These are phyloP conservation scores for Termitomyces sp. DNA, from an alignment of 768 basidiomycete species.

Conservation along the genomic window DNA sequence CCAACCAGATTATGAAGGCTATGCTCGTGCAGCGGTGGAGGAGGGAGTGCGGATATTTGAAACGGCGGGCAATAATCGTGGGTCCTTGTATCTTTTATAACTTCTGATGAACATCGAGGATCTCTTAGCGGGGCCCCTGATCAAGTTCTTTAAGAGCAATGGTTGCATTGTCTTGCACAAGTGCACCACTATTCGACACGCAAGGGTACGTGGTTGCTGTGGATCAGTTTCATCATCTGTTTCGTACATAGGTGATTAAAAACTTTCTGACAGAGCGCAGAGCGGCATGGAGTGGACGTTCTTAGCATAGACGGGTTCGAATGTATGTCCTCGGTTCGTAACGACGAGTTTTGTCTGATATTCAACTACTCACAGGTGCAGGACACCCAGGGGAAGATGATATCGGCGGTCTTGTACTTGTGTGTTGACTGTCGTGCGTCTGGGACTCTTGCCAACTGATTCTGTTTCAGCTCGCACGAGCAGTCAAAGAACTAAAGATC, in stretches of 20 bases:
- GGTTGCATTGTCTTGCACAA: slow-evolving; percentile 85
- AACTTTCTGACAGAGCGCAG: slow-evolving; percentile 37
- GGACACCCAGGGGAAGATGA: slow-evolving; percentile 96
- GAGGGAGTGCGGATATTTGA: slow-evolving; percentile 89
- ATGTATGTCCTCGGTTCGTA: slow-evolving; percentile 38
- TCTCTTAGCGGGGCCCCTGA: slow-evolving; percentile 61
- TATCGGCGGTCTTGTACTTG: slow-evolving; percentile 82
- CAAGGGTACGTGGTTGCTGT: slow-evolving; percentile 45
- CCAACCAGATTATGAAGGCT: slow-evolving; percentile 87
- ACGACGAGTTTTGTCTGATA: neutral
- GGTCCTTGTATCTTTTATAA: slow-evolving; percentile 20
- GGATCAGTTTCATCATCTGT: neutral
- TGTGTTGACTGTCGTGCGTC: slow-evolving; percentile 21
- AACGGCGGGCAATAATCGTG: slow-evolving; percentile 90
- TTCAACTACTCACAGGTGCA: slow-evolving; percentile 50
- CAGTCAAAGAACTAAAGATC: slow-evolving; percentile 74
- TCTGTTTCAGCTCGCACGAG: slow-evolving; percentile 66
- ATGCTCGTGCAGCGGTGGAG: slow-evolving; percentile 74
- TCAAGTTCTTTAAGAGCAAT: slow-evolving; percentile 77
- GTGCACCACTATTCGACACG: slow-evolving; percentile 83
- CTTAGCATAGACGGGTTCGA: slow-evolving; percentile 91
- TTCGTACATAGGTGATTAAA: neutral
- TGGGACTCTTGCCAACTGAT: neutral
- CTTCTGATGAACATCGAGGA: neutral
- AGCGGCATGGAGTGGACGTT: slow-evolving; percentile 77